Evolutionary conservation across 768 basidiomycete species (phyloP).

Genomic region (Boletus huronensis): DNA sequence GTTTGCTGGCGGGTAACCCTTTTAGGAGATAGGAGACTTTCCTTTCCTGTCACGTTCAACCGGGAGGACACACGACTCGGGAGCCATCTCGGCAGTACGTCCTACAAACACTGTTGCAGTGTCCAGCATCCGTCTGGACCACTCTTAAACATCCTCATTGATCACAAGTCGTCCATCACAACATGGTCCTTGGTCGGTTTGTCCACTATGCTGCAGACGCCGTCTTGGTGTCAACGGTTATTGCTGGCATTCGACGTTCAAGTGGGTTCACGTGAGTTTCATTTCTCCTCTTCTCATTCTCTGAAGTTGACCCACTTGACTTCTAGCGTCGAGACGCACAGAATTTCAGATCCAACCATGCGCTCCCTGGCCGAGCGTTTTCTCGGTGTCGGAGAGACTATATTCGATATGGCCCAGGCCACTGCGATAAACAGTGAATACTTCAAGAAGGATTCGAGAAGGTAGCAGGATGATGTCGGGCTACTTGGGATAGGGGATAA

Average conservation of each 20-base stretch:
- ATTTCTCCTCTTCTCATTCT: background rate
- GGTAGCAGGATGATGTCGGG: constrained; percentile 17
- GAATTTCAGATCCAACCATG: constrained; percentile 73
- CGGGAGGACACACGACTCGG: background rate
- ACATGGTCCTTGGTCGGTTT: constrained; percentile 66
- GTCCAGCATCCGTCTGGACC: background rate
- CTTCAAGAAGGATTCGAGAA: constrained; percentile 59
- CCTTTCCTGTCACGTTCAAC: constrained; percentile 10
- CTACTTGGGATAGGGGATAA: background rate
- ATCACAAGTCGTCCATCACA: constrained; percentile 1
- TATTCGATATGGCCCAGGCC: constrained; percentile 83
- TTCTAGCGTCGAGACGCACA: constrained; percentile 58
- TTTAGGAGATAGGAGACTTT: constrained; percentile 14
- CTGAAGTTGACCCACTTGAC: background rate
- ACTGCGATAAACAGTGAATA: constrained; percentile 84
- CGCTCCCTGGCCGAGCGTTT: constrained; percentile 78
- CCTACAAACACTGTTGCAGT: background rate
- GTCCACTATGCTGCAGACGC: constrained; percentile 84
- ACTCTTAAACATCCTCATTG: constrained; percentile 1
- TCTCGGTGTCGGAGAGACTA: constrained; percentile 80
- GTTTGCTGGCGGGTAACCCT: background rate
- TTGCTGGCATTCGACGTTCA: constrained; percentile 87
- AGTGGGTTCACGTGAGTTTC: constrained; percentile 83
- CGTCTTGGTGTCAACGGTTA: constrained; percentile 79
- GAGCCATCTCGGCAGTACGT: background rate